These are phyloP conservation scores for Sporothrix globosa DNA, from an alignment of 2,329 filamentous ascomycete species.

Conservation along the genomic window DNA sequence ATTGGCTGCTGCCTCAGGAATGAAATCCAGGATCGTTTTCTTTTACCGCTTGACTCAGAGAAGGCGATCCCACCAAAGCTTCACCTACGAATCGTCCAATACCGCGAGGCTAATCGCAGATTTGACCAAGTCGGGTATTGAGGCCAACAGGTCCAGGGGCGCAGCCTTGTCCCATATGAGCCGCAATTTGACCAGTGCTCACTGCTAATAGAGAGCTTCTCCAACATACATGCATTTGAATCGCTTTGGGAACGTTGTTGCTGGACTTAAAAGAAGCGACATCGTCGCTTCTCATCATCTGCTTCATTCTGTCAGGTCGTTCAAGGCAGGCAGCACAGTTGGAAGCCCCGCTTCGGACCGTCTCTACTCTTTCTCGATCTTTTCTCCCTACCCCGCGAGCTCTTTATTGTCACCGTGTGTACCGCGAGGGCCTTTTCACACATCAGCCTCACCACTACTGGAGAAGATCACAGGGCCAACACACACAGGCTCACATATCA, in stretches of 20 bases:
- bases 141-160: constrained; percentile 16
- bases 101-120: background rate
- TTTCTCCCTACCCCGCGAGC: background rate
- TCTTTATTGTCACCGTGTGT: background rate
- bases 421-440: background rate
- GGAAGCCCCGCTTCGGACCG: background rate
- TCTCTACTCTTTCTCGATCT: background rate
- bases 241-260: background rate
- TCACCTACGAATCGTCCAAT: background rate
- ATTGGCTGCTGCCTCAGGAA: constrained; percentile 13
- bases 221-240: background rate
- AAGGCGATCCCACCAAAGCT: background rate
- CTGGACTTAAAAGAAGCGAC: constrained; percentile 14
- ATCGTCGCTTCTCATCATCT: background rate
- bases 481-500: background rate
- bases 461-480: background rate
- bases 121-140: background rate
- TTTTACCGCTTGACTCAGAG: constrained; percentile 17
- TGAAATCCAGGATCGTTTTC: background rate
- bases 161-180: constrained; percentile 23
- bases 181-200: background rate
- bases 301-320: background rate
- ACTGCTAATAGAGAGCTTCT: background rate
- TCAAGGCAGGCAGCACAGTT: background rate
- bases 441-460: background rate